phyloP scores from a whole-genome alignment of 164 flowering plant species.

The Vitis rotundifolia region DNA sequence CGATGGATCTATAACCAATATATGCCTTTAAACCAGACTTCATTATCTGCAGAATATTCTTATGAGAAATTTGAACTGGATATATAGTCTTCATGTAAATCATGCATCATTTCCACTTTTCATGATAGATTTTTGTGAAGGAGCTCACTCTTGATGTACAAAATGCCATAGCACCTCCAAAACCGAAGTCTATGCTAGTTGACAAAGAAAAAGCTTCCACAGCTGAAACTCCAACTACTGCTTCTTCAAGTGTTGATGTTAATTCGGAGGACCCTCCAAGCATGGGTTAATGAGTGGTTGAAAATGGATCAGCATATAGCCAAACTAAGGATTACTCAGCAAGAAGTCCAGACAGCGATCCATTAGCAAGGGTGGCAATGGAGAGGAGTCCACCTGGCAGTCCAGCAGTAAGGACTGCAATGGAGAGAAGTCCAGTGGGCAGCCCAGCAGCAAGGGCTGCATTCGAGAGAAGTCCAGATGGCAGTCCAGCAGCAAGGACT shows the following conservation, averaged over 20 bases:
- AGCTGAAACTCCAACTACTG: slow-evolving; percentile 25
- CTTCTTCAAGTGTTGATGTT: slow-evolving; percentile 36
- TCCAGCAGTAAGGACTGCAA: too few relatives aligned
- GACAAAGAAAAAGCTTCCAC: slow-evolving; percentile 31
- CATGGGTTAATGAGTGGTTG: slow-evolving; percentile 31
- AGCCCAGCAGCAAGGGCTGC: too few relatives aligned
- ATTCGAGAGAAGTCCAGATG: slow-evolving; percentile 40
- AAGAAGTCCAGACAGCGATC: slow-evolving; percentile 52
- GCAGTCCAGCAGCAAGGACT: slow-evolving; percentile 48
- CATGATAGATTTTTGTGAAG: slow-evolving; percentile 80
- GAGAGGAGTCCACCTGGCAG: too few relatives aligned
- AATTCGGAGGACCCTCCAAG: slow-evolving; percentile 46
- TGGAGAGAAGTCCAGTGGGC: too few relatives aligned
- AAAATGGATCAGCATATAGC: slow-evolving; percentile 38
- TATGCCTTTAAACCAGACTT: not conserved
- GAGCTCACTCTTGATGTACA: slow-evolving; percentile 91
- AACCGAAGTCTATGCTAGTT: slow-evolving; percentile 36
- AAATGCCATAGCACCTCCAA: slow-evolving; percentile 78
- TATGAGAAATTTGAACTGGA: not conserved
- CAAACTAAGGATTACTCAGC: slow-evolving; percentile 48
- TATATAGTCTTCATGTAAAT: not conserved
- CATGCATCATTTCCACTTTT: slow-evolving; percentile 9
- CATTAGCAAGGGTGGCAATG: too few relatives aligned
- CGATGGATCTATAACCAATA: too few relatives aligned
- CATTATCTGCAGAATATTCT: not conserved